Percentiles rank a stretch among this genome's conserved stretches.
phyloP scores from a whole-genome alignment of 257 asterid genomes.

The Rubia yunnanensis region DNA sequence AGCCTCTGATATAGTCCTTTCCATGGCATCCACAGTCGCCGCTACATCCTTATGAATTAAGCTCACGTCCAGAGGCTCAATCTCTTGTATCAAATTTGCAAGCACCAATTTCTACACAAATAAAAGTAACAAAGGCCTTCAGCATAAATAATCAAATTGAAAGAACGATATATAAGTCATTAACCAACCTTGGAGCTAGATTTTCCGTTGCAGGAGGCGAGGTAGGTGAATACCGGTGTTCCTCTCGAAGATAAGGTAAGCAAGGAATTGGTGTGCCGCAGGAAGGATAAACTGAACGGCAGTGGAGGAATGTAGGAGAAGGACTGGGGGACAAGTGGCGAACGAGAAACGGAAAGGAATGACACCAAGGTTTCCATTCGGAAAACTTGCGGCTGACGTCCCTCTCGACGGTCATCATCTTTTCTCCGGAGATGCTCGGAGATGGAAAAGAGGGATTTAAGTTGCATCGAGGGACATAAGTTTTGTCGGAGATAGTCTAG shows the following conservation, averaged over 20 bases:
- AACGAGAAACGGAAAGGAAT: slow-evolving; percentile 30
- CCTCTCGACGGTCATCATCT: background rate
- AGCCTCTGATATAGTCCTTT: slow-evolving; percentile 89
- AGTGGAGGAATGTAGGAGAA: slow-evolving; percentile 12
- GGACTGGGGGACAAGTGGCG: slow-evolving; percentile 14
- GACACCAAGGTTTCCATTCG: slow-evolving; percentile 68
- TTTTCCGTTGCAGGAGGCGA: slow-evolving; percentile 27
- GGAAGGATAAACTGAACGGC: slow-evolving; percentile 16
- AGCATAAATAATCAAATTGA: background rate
- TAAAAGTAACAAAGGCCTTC: background rate
- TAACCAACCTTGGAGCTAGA: slow-evolving; percentile 43
- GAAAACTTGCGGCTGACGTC: slow-evolving; percentile 24
- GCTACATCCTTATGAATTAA: slow-evolving; percentile 87
- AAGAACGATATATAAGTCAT: background rate
- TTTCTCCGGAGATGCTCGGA: too few relatives aligned
- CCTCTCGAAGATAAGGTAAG: slow-evolving; percentile 14
- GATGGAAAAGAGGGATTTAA: too few relatives aligned
- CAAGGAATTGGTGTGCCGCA: slow-evolving; percentile 4
- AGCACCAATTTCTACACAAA: slow-evolving; percentile 49
- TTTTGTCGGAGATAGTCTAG: too few relatives aligned
- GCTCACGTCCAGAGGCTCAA: slow-evolving; percentile 93
- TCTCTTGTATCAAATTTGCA: slow-evolving; percentile 61
- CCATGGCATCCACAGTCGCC: slow-evolving; percentile 83
- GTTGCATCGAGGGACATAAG: too few relatives aligned
- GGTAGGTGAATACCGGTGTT: slow-evolving; percentile 31